Evolutionary conservation across 208 protist species (phyloP).

Genomic region (Phytomonas francai): DNA sequence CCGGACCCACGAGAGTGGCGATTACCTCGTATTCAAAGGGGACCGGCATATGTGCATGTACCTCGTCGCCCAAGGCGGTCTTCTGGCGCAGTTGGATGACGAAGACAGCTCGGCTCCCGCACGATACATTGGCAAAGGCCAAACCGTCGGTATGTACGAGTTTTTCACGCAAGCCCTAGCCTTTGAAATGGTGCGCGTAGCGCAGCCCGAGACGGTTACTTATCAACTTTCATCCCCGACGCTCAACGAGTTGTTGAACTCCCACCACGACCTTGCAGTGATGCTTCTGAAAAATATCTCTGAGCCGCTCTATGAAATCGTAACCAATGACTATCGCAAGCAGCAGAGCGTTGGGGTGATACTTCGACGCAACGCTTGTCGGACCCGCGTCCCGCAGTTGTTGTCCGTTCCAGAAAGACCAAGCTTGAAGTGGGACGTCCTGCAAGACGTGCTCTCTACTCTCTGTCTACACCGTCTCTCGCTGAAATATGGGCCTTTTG

Average conservation of each 20-base stretch:
- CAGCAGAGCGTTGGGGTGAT: conserved; percentile 34
- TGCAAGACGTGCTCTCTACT: conserved; percentile 56
- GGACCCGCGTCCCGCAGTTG: conserved; percentile 35
- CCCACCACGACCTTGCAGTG: conserved; percentile 59
- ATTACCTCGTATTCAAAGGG: conserved; percentile 57
- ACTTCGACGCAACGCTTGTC: conserved; percentile 34
- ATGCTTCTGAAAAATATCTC: conserved; percentile 78
- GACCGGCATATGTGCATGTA: conserved; percentile 56
- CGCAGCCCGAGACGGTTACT: conserved; percentile 57
- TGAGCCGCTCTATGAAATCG: conserved; percentile 52
- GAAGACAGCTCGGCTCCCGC: conserved; percentile 44
- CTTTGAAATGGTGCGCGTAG: conserved; percentile 61
- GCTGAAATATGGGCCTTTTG: conserved; percentile 44
- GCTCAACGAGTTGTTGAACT: conserved; percentile 67
- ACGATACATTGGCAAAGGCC: conserved; percentile 43
- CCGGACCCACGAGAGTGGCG: conserved; percentile 49
- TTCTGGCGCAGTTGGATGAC: conserved; percentile 44
- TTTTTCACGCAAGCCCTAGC: conserved; percentile 63
- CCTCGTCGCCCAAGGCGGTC: conserved; percentile 53
- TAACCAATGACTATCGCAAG: conserved; percentile 45
- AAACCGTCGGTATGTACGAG: conserved; percentile 76
- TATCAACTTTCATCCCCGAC: conserved; percentile 70
- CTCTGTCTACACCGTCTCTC: conserved; percentile 38
- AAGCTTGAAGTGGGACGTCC: conserved; percentile 47
- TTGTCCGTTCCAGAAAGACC: conserved; percentile 20